Base-by-base conservation (phyloP, 371 early-diverging fungal species). In the Mortierella sp. region DNA sequence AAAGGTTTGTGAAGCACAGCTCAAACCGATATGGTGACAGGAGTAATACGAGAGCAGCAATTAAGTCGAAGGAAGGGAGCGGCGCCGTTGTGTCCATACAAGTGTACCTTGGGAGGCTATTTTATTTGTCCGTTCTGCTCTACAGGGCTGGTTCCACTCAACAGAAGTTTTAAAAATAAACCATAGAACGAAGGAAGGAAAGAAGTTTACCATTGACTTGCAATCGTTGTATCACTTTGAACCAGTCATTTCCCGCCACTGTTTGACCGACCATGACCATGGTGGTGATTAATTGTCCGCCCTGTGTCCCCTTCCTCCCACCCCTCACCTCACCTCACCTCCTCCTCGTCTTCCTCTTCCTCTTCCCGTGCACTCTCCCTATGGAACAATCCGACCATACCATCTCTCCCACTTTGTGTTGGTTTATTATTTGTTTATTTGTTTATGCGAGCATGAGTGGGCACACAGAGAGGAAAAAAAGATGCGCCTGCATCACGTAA, bases 401-500 rank as follows among this genome's bases (percentile, higher is more conserved):
- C 68, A 65, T 65, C 68, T 65, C 10, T 19, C 68, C 42, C 68
- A 34, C 38, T 65, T 6, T 55, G 1, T n/a, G 38, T 38, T 38
- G 9, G 21, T 38, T n/a, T n/a, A 55, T 57, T 38, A 38, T 65
- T 65, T 65, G 68, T 65, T 65, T 65, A 65, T 65, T 38, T 65
- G 38, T 65, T 38, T 65, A 65, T 24, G 68, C 42, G 68, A 21
- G 21, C 28, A 63, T n/a, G 28, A 3, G 31, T 28, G 11, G 58
- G 28, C 9, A 47, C 47, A 47, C 14, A 14, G 34, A 63, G 28
- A 31, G 3, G 9, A 55, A 55, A 65, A 65, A 65, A 65, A 65
- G 68, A 65, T 65, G 68, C 34, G 21, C 68, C 38, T 65, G 68
- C 68, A 65, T 65, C 68, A 65, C 68, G 34, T 65, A 65, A 65